Evolutionary conservation across 805 yeast species (phyloP).

Genomic region (Helenozyma baotianmanensis): DNA sequence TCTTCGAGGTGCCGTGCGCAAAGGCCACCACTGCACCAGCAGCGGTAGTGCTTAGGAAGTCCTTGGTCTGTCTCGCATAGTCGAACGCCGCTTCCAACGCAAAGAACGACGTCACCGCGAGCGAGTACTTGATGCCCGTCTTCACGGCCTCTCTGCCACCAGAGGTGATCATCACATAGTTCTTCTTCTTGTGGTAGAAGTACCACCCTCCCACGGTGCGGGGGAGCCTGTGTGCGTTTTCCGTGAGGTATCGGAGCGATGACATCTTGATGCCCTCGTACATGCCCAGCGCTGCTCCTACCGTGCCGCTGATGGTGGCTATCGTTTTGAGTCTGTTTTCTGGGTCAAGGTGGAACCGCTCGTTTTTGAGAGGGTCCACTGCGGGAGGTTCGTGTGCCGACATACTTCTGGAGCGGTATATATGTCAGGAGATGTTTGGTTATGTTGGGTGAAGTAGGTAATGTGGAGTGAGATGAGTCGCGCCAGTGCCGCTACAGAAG

Average conservation of each 20-base stretch:
- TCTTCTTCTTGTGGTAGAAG: constrained; percentile 78
- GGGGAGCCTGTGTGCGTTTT: constrained; percentile 80
- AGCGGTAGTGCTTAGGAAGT: constrained; percentile 57
- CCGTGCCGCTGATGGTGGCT: constrained; percentile 31
- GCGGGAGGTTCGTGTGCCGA: neutral
- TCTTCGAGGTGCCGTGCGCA: constrained; percentile 42
- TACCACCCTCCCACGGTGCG: constrained; percentile 80
- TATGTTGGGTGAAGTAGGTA: too few relatives aligned
- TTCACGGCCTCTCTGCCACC: constrained; percentile 49
- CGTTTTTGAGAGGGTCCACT: constrained; percentile 12
- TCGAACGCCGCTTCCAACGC: constrained; percentile 63
- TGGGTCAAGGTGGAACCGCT: constrained; percentile 51
- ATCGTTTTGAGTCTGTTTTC: constrained; percentile 41
- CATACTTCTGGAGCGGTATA: neutral
- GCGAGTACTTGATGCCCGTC: constrained; percentile 32
- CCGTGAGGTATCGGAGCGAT: constrained; percentile 62
- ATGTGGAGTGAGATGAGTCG: too few relatives aligned
- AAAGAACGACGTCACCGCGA: constrained; percentile 47
- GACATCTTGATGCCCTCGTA: constrained; percentile 53
- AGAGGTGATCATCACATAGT: constrained; percentile 60
- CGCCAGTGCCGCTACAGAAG: too few relatives aligned
- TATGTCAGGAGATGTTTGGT: neutral
- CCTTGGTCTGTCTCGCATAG: constrained; percentile 42
- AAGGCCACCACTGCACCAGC: constrained; percentile 53
- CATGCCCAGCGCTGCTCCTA: constrained; percentile 53